Conservation (phyloP, 164 flowering plant species). For the Kalanchoe fedtschenkoi region DNA sequence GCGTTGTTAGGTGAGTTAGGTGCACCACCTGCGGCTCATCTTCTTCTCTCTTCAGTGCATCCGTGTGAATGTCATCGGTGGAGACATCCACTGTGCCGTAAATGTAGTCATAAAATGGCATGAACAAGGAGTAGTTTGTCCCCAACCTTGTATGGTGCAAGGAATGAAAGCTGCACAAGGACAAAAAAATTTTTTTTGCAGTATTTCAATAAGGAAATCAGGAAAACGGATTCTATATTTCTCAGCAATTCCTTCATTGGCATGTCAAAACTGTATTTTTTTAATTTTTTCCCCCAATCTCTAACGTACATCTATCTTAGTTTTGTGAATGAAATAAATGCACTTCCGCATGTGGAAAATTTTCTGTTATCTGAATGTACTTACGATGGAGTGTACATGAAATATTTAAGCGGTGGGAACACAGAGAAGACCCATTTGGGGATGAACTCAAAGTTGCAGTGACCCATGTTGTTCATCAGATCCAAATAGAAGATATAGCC, state of each 20-base stretch:
- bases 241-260: too few relatives aligned
- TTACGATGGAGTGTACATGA: conserved; percentile 17
- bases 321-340: too few relatives aligned
- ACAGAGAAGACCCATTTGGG: conserved; percentile 11
- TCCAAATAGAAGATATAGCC: conserved; percentile 11
- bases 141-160: conserved; percentile 47
- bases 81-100: conserved; percentile 42
- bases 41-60: conserved; percentile 16
- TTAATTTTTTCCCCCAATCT: too few relatives aligned
- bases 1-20: conserved; percentile 38
- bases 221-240: too few relatives aligned
- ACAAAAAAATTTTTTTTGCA: not conserved
- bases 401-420: conserved; percentile 13
- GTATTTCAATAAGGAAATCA: not conserved
- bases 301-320: too few relatives aligned
- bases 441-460: conserved; percentile 16
- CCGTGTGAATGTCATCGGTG: conserved; percentile 24
- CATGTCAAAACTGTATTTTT: too few relatives aligned
- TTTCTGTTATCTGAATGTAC: not conserved
- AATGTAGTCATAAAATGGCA: conserved; percentile 48
- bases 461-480: conserved; percentile 18
- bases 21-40: conserved; percentile 37
- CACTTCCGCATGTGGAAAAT: too few relatives aligned
- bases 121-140: conserved; percentile 41
- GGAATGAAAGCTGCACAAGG: conserved; percentile 31